A percentile compares a stretch with the other conserved stretches of the same genome.
These are phyloP conservation scores for Bipolaris sorokiniana DNA, from an alignment of 2,329 filamentous ascomycete species.

Conservation along the genomic window DNA sequence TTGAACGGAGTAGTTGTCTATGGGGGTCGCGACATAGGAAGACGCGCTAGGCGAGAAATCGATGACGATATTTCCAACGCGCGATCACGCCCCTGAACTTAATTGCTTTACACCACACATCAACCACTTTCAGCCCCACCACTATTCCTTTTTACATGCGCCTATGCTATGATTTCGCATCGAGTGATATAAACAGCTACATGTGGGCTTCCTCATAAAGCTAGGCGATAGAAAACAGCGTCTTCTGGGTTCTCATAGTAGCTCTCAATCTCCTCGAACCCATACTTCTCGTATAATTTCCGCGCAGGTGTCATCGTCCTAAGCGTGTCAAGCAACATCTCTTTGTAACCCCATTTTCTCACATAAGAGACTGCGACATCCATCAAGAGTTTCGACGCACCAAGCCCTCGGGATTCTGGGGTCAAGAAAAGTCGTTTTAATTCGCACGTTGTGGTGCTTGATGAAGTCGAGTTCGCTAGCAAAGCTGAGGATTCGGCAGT, in stretches of 20 bases:
- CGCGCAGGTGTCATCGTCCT: conserved; percentile 59
- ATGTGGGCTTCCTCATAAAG: conserved; percentile 16
- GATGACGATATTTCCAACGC: conserved; percentile 35
- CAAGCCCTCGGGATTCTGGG: conserved; percentile 56
- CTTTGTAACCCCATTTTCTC: conserved; percentile 56
- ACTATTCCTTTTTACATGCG: too few relatives aligned
- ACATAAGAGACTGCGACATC: conserved; percentile 55
- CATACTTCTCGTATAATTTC: conserved; percentile 56
- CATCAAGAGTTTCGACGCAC: conserved; percentile 58
- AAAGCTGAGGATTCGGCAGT: conserved; percentile 8
- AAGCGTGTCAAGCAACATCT: conserved; percentile 64
- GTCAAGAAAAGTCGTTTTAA: conserved; percentile 65
- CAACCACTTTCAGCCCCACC: background rate
- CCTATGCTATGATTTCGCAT: background rate
- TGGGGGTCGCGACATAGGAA: conserved; percentile 20
- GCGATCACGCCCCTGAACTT: conserved; percentile 31
- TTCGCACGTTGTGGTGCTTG: conserved; percentile 51
- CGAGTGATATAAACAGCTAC: background rate
- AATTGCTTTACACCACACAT: conserved; percentile 18
- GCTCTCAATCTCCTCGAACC: conserved; percentile 58
- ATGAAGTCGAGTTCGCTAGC: conserved; percentile 10
- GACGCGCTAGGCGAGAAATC: conserved; percentile 35
- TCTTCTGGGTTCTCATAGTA: conserved; percentile 64
- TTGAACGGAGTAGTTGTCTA: conserved; percentile 14
- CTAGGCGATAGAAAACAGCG: conserved; percentile 59